Percentiles rank a stretch among this genome's conserved stretches.
Evolutionary conservation across 2,329 filamentous ascomycete genomes (phyloP).

Genomic region (Diaporthe velutina): DNA sequence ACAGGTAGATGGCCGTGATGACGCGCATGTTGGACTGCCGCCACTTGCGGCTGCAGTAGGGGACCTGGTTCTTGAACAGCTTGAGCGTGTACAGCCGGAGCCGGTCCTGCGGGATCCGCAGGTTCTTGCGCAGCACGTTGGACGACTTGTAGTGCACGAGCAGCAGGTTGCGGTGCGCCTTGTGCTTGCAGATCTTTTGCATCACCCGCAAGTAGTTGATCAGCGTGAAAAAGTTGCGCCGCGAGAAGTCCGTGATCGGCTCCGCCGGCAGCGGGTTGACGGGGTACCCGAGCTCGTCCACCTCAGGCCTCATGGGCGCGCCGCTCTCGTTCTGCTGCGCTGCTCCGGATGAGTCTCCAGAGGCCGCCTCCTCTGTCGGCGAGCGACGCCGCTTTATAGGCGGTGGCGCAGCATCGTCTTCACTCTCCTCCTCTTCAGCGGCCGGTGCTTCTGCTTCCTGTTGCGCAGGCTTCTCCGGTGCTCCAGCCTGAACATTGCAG

Average conservation of each 20-base stretch:
- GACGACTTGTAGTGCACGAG: conserved; percentile 96
- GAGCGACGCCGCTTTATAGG: conserved; percentile 77
- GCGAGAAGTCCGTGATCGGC: conserved; percentile 90
- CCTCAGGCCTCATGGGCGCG: conserved; percentile 64
- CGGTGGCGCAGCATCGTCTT: conserved; percentile 86
- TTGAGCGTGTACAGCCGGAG: conserved; percentile 95
- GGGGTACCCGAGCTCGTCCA: conserved; percentile 91
- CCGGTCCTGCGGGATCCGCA: conserved; percentile 90
- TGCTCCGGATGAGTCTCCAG: background rate
- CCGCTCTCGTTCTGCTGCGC: conserved; percentile 45
- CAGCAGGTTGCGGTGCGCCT: conserved; percentile 93
- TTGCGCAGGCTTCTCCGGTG: conserved; percentile 41
- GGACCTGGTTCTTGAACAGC: conserved; percentile 98
- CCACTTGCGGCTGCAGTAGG: conserved; percentile 98
- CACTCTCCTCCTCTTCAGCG: conserved; percentile 60
- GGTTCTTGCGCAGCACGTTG: conserved; percentile 89
- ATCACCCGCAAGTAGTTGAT: conserved; percentile 97
- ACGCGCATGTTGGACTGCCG: conserved; percentile 98
- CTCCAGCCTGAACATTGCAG: conserved; percentile 75
- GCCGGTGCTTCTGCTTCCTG: conserved; percentile 42
- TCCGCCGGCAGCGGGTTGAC: conserved; percentile 76
- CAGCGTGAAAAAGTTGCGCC: conserved; percentile 93
- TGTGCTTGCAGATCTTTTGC: conserved; percentile 97
- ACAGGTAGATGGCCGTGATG: conserved; percentile 95
- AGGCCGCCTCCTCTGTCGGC: conserved; percentile 46